Evolutionary conservation across 345 rosid species (phyloP).

Genomic region (Gossypium sturtianum): DNA sequence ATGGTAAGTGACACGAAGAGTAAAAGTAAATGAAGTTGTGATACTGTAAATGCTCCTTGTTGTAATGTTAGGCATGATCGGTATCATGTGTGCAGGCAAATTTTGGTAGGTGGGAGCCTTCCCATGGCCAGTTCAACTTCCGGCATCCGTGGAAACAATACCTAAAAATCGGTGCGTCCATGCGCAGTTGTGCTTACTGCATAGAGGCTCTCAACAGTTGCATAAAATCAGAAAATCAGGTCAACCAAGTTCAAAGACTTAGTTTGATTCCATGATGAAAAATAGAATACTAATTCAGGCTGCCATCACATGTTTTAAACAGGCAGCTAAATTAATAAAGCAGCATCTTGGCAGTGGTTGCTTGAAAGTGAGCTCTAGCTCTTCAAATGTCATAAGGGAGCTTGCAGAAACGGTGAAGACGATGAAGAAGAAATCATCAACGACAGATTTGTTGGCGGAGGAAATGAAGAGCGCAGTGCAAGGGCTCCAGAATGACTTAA

Average conservation of each 20-base stretch:
- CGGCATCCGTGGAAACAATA: constrained; percentile 54
- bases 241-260: neutral
- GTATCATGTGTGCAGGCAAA: constrained; percentile 24
- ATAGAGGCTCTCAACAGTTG: constrained; percentile 36
- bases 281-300: neutral
- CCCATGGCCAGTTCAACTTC: constrained; percentile 46
- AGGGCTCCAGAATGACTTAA: constrained; percentile 30
- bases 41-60: too few relatives aligned
- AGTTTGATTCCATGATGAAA: neutral
- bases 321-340: constrained; percentile 37
- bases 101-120: constrained; percentile 51
- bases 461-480: constrained; percentile 33
- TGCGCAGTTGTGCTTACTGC: constrained; percentile 36
- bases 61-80: neutral
- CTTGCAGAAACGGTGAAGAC: constrained; percentile 26
- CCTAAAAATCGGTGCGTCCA: constrained; percentile 35
- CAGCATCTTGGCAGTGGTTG: constrained; percentile 26
- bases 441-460: constrained; percentile 19
- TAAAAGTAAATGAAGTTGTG: neutral
- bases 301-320: constrained; percentile 1
- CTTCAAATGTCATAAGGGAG: constrained; percentile 30
- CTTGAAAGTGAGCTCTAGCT: constrained; percentile 30
- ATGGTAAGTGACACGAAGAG: constrained; percentile 26
- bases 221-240: constrained; percentile 31
- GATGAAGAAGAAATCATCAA: constrained; percentile 31